phyloP scores from a whole-genome alignment of 768 basidiomycete genomes.

The Leccinum broughii region DNA sequence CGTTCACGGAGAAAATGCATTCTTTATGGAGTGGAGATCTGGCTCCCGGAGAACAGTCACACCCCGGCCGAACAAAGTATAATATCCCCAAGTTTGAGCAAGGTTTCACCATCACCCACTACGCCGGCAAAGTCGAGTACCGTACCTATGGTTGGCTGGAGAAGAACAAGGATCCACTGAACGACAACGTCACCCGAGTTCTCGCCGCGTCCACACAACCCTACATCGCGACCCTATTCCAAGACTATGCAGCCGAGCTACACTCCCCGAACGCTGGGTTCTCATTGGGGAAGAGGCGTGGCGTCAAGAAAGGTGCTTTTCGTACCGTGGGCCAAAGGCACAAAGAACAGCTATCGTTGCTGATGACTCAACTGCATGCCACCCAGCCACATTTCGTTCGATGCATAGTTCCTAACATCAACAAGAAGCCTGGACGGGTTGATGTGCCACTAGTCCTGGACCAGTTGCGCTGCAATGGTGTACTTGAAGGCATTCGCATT shows the following conservation, averaged over 20 bases:
- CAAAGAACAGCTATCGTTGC: constrained; percentile 88
- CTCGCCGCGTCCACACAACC: constrained; percentile 79
- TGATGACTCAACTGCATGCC: constrained; percentile 88
- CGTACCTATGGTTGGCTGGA: constrained; percentile 95
- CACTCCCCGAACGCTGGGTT: constrained; percentile 37
- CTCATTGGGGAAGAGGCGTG: constrained; percentile 61
- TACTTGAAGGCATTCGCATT: constrained; percentile 97
- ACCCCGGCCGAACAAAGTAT: constrained; percentile 83
- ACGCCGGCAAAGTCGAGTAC: constrained; percentile 96
- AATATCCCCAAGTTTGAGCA: constrained; percentile 85
- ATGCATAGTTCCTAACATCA: constrained; percentile 93
- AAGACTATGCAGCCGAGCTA: constrained; percentile 66
- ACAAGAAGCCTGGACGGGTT: constrained; percentile 88
- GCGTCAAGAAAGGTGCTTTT: constrained; percentile 94
- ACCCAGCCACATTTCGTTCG: constrained; percentile 98
- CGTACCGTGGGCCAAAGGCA: constrained; percentile 94
- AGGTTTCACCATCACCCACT: constrained; percentile 94
- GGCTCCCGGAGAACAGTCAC: constrained; percentile 46
- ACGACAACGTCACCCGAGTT: constrained; percentile 91
- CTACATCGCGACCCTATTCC: constrained; percentile 81
- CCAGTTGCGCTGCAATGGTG: constrained; percentile 97
- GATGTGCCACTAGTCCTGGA: constrained; percentile 95
- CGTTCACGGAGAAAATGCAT: constrained; percentile 92
- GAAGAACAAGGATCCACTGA: constrained; percentile 99
- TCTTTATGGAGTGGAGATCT: constrained; percentile 61